A percentile compares a stretch with the other conserved stretches of the same genome.
Conservation (phyloP, 257 asterid genomes). For the Verbena officinalis region DNA sequence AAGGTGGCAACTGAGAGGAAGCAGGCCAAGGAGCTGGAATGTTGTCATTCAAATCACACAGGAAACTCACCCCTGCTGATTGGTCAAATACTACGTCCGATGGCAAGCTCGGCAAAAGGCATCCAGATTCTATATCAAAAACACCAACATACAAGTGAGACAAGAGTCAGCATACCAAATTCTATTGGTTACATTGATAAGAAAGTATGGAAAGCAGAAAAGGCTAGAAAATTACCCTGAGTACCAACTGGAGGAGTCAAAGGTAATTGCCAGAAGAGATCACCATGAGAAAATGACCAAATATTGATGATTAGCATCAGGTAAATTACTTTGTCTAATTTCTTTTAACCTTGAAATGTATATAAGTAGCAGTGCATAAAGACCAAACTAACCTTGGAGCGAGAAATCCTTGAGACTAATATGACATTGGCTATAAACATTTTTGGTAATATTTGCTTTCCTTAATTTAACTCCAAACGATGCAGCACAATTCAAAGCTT, state of each 20-base stretch:
- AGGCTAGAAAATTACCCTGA: conserved; percentile 57
- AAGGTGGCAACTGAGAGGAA: conserved; percentile 56
- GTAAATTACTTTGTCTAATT: not conserved
- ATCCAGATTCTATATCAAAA: conserved; percentile 68
- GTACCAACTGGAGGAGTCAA: conserved; percentile 62
- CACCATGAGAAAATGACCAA: conserved; percentile 39
- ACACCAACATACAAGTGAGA: conserved; percentile 25
- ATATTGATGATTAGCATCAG: conserved; percentile 35
- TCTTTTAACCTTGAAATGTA: conserved; percentile 14
- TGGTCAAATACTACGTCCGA: conserved; percentile 81
- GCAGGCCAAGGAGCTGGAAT: conserved; percentile 99
- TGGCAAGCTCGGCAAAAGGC: conserved; percentile 96
- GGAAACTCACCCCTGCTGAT: conserved; percentile 76
- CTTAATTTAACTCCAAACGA: conserved; percentile 74
- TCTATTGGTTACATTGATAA: not conserved
- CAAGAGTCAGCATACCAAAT: not conserved
- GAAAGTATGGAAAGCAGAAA: not conserved
- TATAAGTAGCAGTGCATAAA: conserved; percentile 3
- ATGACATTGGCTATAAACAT: conserved; percentile 75
- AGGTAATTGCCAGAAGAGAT: conserved; percentile 42
- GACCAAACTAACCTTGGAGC: conserved; percentile 78
- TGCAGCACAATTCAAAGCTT: conserved; percentile 94
- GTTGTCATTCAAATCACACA: conserved; percentile 93
- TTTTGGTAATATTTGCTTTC: conserved; percentile 70
- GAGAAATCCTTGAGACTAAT: conserved; percentile 96